phyloP scores from a whole-genome alignment of 352 stramenopile species.

The Phytopythium vexans region DNA sequence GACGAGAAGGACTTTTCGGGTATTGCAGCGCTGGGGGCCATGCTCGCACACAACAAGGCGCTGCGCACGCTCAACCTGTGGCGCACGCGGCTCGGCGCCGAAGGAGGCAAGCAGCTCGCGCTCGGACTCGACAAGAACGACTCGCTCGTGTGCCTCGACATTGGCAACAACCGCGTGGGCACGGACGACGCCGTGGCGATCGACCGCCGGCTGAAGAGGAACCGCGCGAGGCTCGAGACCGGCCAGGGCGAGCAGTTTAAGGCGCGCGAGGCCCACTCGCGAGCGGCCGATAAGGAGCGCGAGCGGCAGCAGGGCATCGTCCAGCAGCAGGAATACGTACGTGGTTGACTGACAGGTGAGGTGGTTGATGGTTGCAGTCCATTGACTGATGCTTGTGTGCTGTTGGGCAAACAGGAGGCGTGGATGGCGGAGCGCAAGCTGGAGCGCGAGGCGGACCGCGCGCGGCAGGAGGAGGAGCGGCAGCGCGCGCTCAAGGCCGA shows the following conservation, averaged over 20 bases:
- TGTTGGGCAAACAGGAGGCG: slow-evolving; percentile 34
- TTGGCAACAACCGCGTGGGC: slow-evolving; percentile 76
- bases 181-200: slow-evolving; percentile 47
- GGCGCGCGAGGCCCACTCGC: slow-evolving; percentile 44
- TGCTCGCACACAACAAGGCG: slow-evolving; percentile 58
- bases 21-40: slow-evolving; percentile 42
- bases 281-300: slow-evolving; percentile 47
- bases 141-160: slow-evolving; percentile 66
- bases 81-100: slow-evolving; percentile 61
- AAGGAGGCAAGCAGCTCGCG: slow-evolving; percentile 66
- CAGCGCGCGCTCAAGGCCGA: slow-evolving; percentile 49
- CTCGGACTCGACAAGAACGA: slow-evolving; percentile 51
- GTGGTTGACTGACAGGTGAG: neutral
- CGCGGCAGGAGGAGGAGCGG: slow-evolving; percentile 42
- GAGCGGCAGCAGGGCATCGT: slow-evolving; percentile 38
- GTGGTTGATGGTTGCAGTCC: neutral
- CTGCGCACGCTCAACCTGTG: slow-evolving; percentile 73
- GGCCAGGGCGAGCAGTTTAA: slow-evolving; percentile 35
- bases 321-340: slow-evolving; percentile 60
- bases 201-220: slow-evolving; percentile 43
- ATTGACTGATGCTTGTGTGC: slow-evolving; percentile 3
- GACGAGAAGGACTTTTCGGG: slow-evolving; percentile 77
- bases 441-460: slow-evolving; percentile 48
- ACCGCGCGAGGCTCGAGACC: slow-evolving; percentile 42
- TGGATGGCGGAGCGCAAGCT: slow-evolving; percentile 77